Evolutionary conservation across 129 eudicot genomes (phyloP).

Genomic region (Escallonia rubra): DNA sequence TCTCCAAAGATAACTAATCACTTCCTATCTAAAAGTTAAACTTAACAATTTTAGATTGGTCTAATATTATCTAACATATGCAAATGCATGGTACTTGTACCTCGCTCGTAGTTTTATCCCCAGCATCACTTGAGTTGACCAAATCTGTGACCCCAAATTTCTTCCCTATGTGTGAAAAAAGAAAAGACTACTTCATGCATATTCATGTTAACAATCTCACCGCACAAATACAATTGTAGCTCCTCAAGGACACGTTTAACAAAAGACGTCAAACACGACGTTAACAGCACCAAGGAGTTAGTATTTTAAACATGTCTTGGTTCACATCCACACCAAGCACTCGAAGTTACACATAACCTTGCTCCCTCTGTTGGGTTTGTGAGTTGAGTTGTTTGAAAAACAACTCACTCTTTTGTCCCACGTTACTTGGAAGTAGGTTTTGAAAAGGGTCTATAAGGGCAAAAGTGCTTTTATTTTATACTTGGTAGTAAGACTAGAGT

Average conservation of each 20-base stretch:
- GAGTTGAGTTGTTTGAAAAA: too few species aligned
- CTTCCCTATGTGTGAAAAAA: slow-evolving; percentile 42
- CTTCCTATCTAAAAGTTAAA: too few species aligned
- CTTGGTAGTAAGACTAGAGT: too few species aligned
- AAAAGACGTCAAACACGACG: background rate
- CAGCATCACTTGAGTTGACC: slow-evolving; percentile 49
- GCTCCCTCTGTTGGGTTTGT: slow-evolving; percentile 48
- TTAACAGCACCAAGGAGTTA: slow-evolving; percentile 4
- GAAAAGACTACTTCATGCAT: background rate
- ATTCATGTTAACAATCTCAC: slow-evolving; percentile 4
- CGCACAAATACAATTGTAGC: background rate
- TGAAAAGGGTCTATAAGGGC: too few species aligned
- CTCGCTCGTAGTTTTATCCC: slow-evolving; percentile 73
- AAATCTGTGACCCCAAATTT: slow-evolving; percentile 87
- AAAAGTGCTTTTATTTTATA: too few species aligned
- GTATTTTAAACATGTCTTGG: slow-evolving; percentile 59
- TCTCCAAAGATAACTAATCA: too few species aligned
- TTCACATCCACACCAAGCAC: slow-evolving; percentile 84
- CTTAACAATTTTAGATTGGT: too few species aligned
- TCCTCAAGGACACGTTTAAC: background rate
- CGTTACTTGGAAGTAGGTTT: too few species aligned
- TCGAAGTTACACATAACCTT: slow-evolving; percentile 72
- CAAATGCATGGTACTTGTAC: slow-evolving; percentile 21
- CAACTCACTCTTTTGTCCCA: too few species aligned
- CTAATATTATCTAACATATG: too few species aligned